A percentile compares a stretch with the other conserved stretches of the same genome.
These are phyloP conservation scores for Mucor plumbeus DNA, from an alignment of 371 early-diverging fungal genomes.

Conservation along the genomic window DNA sequence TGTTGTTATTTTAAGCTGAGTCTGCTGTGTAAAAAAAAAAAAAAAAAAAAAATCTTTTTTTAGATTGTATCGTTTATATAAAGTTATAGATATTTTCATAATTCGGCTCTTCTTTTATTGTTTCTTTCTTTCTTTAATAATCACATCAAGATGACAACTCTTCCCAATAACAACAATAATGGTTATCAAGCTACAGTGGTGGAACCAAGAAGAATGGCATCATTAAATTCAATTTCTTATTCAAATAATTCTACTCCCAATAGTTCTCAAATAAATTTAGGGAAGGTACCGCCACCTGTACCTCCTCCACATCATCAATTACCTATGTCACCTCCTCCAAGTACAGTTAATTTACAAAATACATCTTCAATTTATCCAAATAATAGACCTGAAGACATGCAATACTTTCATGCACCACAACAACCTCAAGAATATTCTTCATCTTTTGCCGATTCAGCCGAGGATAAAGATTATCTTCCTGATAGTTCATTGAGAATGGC, in stretches of 20 bases:
- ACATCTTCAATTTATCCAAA: neutral
- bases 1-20: neutral
- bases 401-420: conserved; percentile 4
- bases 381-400: conserved; percentile 13
- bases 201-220: conserved; percentile 1
- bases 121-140: neutral
- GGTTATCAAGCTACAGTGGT: neutral
- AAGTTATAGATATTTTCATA: neutral
- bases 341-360: neutral
- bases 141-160: conserved; percentile 11
- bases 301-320: neutral
- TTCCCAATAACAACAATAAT: neutral
- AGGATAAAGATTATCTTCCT: conserved; percentile 23
- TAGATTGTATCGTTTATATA: neutral
- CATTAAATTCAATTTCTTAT: neutral
- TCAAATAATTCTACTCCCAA: neutral
- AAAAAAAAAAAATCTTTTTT: conserved; percentile 7
- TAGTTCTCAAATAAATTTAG: neutral
- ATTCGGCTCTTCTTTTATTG: neutral
- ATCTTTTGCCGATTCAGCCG: conserved; percentile 1
- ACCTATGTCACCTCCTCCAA: conserved; percentile 9
- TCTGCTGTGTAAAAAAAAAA: neutral
- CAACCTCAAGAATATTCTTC: neutral
- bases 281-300: neutral
- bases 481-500: conserved; percentile 28